Evolutionary conservation across 2,329 filamentous ascomycete species (phyloP).

Genomic region (Penicillium sclerotigenum): DNA sequence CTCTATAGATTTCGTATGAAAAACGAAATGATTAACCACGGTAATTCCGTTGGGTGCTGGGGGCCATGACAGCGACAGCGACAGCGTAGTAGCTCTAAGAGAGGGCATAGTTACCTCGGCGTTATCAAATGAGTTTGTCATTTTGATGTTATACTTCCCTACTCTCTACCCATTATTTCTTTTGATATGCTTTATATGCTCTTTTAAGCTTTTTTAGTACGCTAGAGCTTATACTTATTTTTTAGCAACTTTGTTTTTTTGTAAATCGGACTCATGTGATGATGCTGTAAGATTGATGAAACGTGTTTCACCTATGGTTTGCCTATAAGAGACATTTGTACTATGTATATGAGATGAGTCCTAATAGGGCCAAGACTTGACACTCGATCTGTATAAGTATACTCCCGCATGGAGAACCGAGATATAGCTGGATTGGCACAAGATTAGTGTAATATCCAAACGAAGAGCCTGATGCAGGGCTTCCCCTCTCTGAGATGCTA

Average conservation of each 20-base stretch:
- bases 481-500: constrained; percentile 5
- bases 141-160: not conserved
- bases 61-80: too few relatives aligned
- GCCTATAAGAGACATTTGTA: not conserved
- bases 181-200: not conserved
- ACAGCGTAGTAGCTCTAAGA: not conserved
- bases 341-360: not conserved
- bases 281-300: not conserved
- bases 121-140: not conserved
- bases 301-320: not conserved
- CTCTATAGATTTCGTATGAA: fast-evolving
- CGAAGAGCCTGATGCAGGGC: constrained; percentile 1
- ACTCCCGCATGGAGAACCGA: not conserved
- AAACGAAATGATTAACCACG: not conserved
- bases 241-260: not conserved
- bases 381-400: not conserved
- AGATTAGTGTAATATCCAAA: not conserved
- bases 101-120: not conserved
- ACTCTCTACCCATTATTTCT: too few relatives aligned
- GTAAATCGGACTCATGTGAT: not conserved
- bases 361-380: not conserved
- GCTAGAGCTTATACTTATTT: not conserved
- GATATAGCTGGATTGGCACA: not conserved
- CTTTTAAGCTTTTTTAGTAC: not conserved
- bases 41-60: too few relatives aligned